Percentiles rank a stretch among this genome's conserved stretches.
phyloP scores from a whole-genome alignment of 1,139 yeast genomes.

The Tardiomyces blankii region DNA sequence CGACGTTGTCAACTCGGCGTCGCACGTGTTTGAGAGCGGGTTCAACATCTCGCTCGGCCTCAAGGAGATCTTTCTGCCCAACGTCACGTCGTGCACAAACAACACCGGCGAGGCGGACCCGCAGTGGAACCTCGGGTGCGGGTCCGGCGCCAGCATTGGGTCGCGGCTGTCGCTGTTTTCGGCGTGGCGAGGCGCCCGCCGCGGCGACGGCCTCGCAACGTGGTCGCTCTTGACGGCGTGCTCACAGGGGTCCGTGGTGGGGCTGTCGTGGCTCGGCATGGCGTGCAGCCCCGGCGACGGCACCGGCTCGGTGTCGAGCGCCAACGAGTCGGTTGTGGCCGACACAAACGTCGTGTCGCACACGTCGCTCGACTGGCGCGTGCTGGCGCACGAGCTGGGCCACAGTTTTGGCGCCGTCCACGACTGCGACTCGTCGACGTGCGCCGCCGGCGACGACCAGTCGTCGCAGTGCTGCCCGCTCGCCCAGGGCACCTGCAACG shows the following conservation, averaged over 20 bases:
- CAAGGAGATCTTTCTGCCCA: constrained; percentile 16
- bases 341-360: constrained; percentile 28
- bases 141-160: constrained; percentile 6
- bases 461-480: constrained; percentile 28
- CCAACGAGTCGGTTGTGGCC: constrained; percentile 18
- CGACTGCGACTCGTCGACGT: constrained; percentile 28
- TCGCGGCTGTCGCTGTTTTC: constrained; percentile 23
- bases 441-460: constrained; percentile 19
- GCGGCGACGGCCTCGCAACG: constrained; percentile 25
- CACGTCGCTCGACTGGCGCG: constrained; percentile 26
- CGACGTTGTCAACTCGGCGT: constrained; percentile 26
- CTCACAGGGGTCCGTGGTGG: constrained; percentile 25
- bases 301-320: constrained; percentile 4
- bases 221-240: constrained; percentile 30
- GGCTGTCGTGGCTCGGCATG: constrained; percentile 31
- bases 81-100: constrained; percentile 19
- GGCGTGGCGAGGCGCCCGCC: constrained; percentile 22
- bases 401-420: constrained; percentile 35
- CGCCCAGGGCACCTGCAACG: constrained; percentile 20
- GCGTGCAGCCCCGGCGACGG: constrained; percentile 20
- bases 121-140: constrained; percentile 25
- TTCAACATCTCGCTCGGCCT: constrained; percentile 29
- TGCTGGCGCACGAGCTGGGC: constrained; percentile 31
- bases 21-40: constrained; percentile 25
- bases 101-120: constrained; percentile 9